Percentiles rank a stretch among this genome's conserved stretches.
These are phyloP conservation scores for Blastocrithidia nonstop DNA, from an alignment of 208 protist genomes.

Conservation along the genomic window DNA sequence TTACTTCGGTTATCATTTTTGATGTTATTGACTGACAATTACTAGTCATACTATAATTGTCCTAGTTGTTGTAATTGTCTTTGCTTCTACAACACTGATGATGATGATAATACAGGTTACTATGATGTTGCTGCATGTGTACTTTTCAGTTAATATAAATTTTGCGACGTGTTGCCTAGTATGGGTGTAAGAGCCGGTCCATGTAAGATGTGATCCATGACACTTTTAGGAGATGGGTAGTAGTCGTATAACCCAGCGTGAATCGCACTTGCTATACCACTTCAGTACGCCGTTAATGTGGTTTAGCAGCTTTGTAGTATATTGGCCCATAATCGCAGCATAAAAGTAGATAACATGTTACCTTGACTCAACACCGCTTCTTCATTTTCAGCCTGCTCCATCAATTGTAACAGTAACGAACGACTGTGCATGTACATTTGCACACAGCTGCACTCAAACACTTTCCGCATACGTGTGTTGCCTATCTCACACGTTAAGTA, in stretches of 20 bases:
- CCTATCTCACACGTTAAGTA: constrained; percentile 44
- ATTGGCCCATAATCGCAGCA: constrained; percentile 32
- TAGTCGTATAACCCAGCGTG: constrained; percentile 63
- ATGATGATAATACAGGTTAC: no score
- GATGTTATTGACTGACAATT: no score
- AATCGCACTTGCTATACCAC: constrained; percentile 51
- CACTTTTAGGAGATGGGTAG: constrained; percentile 9
- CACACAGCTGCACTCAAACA: constrained; percentile 50
- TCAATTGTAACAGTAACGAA: constrained; percentile 44
- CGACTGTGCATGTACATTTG: constrained; percentile 44
- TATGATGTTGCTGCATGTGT: no score
- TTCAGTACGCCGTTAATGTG: constrained; percentile 71
- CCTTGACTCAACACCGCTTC: constrained; percentile 23
- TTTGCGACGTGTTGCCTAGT: no score
- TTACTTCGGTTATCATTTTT: no score
- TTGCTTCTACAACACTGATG: no score
- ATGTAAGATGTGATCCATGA: constrained; percentile 20
- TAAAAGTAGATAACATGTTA: constrained; percentile 29
- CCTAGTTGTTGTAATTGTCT: no score
- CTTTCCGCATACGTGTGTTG: constrained; percentile 29
- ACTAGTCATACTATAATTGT: no score
- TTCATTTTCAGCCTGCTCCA: constrained; percentile 30
- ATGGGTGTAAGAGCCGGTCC: no score
- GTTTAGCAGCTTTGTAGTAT: constrained; percentile 48
- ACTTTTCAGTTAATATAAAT: no score